Base-by-base conservation (phyloP, 495 filamentous ascomycete genomes). In the Aspergillus funiculosus region DNA sequence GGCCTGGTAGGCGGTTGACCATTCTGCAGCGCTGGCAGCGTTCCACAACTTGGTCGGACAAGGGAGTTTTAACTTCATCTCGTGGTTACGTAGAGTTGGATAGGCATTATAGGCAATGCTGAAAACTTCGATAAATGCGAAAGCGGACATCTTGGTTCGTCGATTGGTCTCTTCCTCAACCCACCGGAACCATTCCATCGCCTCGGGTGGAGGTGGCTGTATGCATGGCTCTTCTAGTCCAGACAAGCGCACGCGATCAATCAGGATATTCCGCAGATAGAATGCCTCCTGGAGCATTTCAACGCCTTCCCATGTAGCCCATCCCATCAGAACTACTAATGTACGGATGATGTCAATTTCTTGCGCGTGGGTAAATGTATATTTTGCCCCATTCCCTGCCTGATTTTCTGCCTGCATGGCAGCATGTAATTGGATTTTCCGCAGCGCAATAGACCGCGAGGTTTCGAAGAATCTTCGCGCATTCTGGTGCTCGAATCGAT, bases 91-190 rank as follows among this genome's bases (percentile, higher is more conserved):
- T 18, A 69, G 57, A 4, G 62, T 62, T 7, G 63, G 66, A 35
- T 69, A 67, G 10, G 58, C 56, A 47, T 69, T 69, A 43, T 65
- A 69, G 8, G 66, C 61, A 14, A 69, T 54, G 27, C 63, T 69
- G 36, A 67, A 63, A 8, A 67, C 57, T 46, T 69, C 63, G 22
- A 67, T 61, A 28, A 67, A 67, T 41, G 63, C 67, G 31, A 69
- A 69, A 2, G 66, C 57, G 11, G 66, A 66, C n/a, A 67, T 54
- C 25, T 61, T 61, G 6, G 66, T 66, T 3, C 66, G 60, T 7
- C 66, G 60, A n/a, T 56, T 47, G 13, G 63, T 65, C 44, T 69
- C 66, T 28, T 65, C 60, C 19, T 69, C 61, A 2, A 60, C 63
- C 66, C 66, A 69, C 30, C 65, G 60, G 39, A 65, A 57, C 66